These are phyloP conservation scores for Lentinula sp. DNA, from an alignment of 768 basidiomycete genomes.

Conservation along the genomic window DNA sequence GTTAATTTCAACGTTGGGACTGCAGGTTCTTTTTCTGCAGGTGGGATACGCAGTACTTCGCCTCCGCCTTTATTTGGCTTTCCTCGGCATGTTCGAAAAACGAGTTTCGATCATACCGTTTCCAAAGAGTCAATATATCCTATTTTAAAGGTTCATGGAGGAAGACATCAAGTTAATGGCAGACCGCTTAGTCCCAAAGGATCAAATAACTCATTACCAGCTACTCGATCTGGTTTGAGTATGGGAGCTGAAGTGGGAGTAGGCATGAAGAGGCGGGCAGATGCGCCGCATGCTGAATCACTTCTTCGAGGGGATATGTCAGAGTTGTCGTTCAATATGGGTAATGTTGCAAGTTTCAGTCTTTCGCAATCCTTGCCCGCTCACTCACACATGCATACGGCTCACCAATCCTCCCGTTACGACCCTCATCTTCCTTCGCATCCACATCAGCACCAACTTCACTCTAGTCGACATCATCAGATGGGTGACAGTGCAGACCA, in stretches of 20 bases:
- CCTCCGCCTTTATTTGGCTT: slow-evolving; percentile 45
- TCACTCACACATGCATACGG: neutral
- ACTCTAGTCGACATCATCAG: neutral
- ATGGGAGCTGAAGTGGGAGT: slow-evolving; percentile 15
- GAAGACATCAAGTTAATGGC: slow-evolving; percentile 78
- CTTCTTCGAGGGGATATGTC: slow-evolving; percentile 76
- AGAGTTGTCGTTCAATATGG: slow-evolving; percentile 28
- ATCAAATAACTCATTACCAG: slow-evolving; percentile 15
- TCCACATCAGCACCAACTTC: neutral
- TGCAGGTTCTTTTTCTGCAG: slow-evolving; percentile 10
- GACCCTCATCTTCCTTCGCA: neutral
- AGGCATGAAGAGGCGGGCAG: slow-evolving; percentile 76
- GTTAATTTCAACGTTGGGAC: neutral
- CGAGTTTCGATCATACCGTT: slow-evolving; percentile 92
- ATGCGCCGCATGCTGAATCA: slow-evolving; percentile 75
- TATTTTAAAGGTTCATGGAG: slow-evolving; percentile 49
- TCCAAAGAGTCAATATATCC: slow-evolving; percentile 55
- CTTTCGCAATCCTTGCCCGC: slow-evolving; percentile 4
- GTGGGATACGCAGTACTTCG: slow-evolving; percentile 2
- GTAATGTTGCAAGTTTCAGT: neutral
- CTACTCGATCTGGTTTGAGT: neutral
- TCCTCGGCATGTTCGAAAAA: slow-evolving; percentile 86
- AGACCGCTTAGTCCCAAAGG: slow-evolving; percentile 63
- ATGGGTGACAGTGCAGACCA: neutral
- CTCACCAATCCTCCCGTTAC: neutral